Conservation (phyloP, 202 grass and related monocot genomes). For the Setaria italica region DNA sequence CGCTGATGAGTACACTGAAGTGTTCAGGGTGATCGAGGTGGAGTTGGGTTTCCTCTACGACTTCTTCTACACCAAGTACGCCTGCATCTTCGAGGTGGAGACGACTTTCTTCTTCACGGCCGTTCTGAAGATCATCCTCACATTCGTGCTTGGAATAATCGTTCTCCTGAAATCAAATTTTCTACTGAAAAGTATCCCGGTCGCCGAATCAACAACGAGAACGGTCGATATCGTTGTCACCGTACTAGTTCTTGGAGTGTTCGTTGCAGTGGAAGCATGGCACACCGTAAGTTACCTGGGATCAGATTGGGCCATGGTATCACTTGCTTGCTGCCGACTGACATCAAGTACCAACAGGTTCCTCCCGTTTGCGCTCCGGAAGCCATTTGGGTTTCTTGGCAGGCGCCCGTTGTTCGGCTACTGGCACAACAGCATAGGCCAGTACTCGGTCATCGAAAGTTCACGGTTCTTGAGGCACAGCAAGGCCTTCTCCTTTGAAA, state of each 20-base stretch:
- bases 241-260: background rate
- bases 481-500: background rate
- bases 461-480: background rate
- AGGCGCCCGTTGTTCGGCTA: background rate
- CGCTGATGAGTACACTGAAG: background rate
- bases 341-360: background rate
- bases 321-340: background rate
- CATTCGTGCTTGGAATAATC: background rate
- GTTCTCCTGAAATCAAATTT: background rate
- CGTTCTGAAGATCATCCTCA: background rate
- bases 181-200: background rate
- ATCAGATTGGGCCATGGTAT: slow-evolving; percentile 40
- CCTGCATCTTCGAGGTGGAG: background rate
- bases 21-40: slow-evolving; percentile 17
- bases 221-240: background rate
- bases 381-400: background rate
- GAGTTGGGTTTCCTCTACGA: slow-evolving; percentile 29
- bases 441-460: background rate
- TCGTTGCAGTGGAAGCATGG: background rate
- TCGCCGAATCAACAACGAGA: background rate
- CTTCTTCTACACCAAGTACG: slow-evolving; percentile 17
- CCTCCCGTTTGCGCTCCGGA: background rate
- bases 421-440: background rate
- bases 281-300: slow-evolving; percentile 1
- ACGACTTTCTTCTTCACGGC: background rate